Evolutionary conservation across 257 asterid genomes (phyloP), one percentile per base, ranked within the genome.

Genomic region (Jaltomata sinuosa): DNA sequence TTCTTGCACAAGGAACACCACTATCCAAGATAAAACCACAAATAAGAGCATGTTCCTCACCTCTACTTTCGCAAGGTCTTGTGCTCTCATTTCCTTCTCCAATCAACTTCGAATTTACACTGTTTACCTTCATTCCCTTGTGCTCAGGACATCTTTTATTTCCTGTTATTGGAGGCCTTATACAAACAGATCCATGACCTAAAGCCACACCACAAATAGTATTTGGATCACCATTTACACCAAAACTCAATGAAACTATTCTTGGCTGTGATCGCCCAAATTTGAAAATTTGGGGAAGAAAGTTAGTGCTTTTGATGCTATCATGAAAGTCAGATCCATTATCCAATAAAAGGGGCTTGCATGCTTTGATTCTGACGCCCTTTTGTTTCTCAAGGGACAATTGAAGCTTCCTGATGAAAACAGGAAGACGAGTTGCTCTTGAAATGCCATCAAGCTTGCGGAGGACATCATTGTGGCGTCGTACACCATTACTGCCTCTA

Each of bases 121-220:
- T 96, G 83, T 92, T 93, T 82, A 93, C 89, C 87, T 89, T 93
- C 98, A 90, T 92, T 62, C 99, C 99, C 90, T 93, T 96, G 89
- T 96, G 99, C 84, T 87, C 85, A n/a, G 87, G 85, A 78, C 99
- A 96, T 83, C 99, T 91, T 86, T 91, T 93, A 77, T 95, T 92
- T 82, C 98, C 97, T 88, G 85, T 84, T 54, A 88, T 91, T 29
- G 98, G 95, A 34, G 93, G 85, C 42, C 80, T 82, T 19, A 86
- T 92, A 87, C 99, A 96, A 78, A 93, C 80, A 15, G 90, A 88
- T 85, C 98, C 98, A 71, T 85, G 84, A 74, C 95, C 96, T 8
- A 88, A 57, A 42, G 93, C 93, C 59, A 96, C 98, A 27, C 98
- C 99, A 88, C 98, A 96, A 45, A 87, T 88, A 77, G 78, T 19